Conservation (phyloP, 305 asterid species). For the Solanum hybrid region DNA sequence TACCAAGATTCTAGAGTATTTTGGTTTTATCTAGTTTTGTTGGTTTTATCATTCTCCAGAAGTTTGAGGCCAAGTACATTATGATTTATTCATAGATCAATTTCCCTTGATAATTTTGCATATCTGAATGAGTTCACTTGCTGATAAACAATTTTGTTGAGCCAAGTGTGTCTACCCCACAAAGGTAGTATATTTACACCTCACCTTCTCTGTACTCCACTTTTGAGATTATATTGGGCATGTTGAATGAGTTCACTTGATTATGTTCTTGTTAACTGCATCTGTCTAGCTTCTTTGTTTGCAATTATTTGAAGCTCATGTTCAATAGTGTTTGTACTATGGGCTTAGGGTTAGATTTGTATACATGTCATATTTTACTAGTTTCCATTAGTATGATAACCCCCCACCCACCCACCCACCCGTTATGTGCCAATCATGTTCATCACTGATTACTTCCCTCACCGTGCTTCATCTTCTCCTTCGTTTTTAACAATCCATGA, state of each 20-base stretch:
- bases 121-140: neutral
- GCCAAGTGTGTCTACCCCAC: neutral
- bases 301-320: neutral
- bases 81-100: neutral
- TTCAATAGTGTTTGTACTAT: neutral
- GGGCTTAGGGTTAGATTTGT: neutral
- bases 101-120: neutral
- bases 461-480: neutral
- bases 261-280: neutral
- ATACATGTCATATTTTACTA: neutral
- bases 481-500: neutral
- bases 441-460: neutral
- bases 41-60: neutral
- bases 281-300: neutral
- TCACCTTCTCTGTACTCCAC: neutral
- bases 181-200: neutral
- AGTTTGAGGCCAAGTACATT: neutral
- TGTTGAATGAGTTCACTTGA: neutral
- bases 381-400: neutral
- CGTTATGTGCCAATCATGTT: neutral
- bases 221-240: neutral
- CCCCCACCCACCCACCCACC: no score
- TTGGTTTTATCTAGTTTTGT: neutral
- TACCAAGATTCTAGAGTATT: neutral
- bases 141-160: neutral